phyloP scores from a whole-genome alignment of 2,329 filamentous ascomycete genomes.

The Venturia oleaginea region DNA sequence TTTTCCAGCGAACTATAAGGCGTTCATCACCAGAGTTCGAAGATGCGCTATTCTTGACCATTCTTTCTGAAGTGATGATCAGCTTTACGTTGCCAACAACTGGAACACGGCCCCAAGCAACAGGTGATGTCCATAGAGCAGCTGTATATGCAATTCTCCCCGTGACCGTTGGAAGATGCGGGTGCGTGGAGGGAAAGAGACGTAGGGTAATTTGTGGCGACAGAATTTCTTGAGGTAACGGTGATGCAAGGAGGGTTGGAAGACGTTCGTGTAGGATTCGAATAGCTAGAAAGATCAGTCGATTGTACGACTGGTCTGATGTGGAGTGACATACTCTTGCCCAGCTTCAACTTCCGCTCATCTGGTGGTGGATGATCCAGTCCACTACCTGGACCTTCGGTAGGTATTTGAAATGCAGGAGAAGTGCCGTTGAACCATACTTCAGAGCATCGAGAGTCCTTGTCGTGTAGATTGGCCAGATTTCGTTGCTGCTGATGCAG shows the following conservation, averaged over 20 bases:
- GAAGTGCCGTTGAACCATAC: constrained; percentile 11
- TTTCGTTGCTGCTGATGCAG: background rate
- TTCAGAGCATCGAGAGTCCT: background rate
- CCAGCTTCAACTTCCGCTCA: constrained; percentile 52
- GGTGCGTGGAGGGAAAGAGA: constrained; percentile 65
- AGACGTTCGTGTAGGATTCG: constrained; percentile 53
- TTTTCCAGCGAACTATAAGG: constrained; percentile 85
- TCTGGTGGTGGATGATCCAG: constrained; percentile 42
- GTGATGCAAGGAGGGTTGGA: constrained; percentile 50
- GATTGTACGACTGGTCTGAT: background rate
- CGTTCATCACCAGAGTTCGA: constrained; percentile 53
- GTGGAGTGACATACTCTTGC: constrained; percentile 42
- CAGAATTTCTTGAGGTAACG: constrained; percentile 52
- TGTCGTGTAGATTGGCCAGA: constrained; percentile 10
- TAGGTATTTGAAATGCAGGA: background rate
- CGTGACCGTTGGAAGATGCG: constrained; percentile 83
- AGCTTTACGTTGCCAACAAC: constrained; percentile 84
- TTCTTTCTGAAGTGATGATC: constrained; percentile 80
- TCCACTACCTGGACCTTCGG: constrained; percentile 7
- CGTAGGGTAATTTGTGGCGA: constrained; percentile 54
- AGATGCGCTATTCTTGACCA: constrained; percentile 50
- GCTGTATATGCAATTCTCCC: constrained; percentile 86
- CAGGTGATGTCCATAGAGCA: constrained; percentile 88
- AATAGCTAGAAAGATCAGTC: constrained; percentile 37
- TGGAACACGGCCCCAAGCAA: constrained; percentile 90